phyloP scores from a whole-genome alignment of 2,329 filamentous ascomycete genomes.

The Iodosphaeria phyllophila region DNA sequence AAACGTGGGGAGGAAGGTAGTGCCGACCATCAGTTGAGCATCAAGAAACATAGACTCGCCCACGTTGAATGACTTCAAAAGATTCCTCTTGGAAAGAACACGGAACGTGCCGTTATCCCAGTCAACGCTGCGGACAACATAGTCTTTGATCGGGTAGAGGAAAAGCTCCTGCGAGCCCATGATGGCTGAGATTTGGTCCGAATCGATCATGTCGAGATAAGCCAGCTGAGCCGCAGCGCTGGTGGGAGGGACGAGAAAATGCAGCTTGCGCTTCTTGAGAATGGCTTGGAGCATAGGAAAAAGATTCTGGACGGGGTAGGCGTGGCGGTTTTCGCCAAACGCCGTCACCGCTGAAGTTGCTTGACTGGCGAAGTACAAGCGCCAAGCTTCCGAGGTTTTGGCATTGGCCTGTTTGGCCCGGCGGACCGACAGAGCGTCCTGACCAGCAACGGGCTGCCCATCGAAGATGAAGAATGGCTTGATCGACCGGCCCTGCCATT shows the following conservation, averaged over 20 bases:
- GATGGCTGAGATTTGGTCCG: constrained; percentile 53
- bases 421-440: constrained; percentile 49
- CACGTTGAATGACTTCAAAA: constrained; percentile 50
- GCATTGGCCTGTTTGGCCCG: constrained; percentile 45
- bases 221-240: constrained; percentile 76
- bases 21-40: constrained; percentile 66
- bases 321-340: constrained; percentile 63
- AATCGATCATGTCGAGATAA: constrained; percentile 52
- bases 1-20: constrained; percentile 59
- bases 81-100: constrained; percentile 44
- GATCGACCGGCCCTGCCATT: constrained; percentile 51
- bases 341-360: constrained; percentile 65
- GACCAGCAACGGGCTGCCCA: constrained; percentile 62
- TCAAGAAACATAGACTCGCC: constrained; percentile 63
- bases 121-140: constrained; percentile 48
- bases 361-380: constrained; percentile 63
- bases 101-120: constrained; percentile 49
- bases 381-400: constrained; percentile 68
- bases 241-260: constrained; percentile 73
- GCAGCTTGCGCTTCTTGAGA: constrained; percentile 46
- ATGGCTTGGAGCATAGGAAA: constrained; percentile 62
- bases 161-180: constrained; percentile 75
- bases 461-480: constrained; percentile 84
- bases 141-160: constrained; percentile 65
- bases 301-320: constrained; percentile 51